Percentiles rank a stretch among this genome's conserved stretches.
Conservation (phyloP, 2,329 filamentous ascomycete species). For the Lachnellula suecica region DNA sequence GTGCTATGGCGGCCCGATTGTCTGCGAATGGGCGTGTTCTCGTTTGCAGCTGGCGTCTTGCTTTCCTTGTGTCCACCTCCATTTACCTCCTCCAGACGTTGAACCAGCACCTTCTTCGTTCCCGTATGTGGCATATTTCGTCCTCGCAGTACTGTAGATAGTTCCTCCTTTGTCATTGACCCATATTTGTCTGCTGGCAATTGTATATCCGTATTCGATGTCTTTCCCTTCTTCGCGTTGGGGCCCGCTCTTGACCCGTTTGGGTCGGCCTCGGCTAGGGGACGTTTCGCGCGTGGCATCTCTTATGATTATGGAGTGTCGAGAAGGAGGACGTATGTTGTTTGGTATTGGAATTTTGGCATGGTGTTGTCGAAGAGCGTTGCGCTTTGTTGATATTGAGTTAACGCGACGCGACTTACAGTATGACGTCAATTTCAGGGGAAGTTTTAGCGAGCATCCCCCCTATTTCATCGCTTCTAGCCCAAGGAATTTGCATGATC, state of each 20-base stretch:
- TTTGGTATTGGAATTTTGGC: too few species aligned
- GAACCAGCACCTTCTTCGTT: neutral
- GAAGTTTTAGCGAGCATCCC: too few species aligned
- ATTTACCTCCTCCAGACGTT: neutral
- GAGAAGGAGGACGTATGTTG: too few species aligned
- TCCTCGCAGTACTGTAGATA: neutral
- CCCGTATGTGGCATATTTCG: neutral
- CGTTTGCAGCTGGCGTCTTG: too few species aligned
- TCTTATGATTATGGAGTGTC: too few species aligned
- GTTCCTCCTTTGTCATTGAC: neutral
- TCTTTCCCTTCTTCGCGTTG: constrained; percentile 4
- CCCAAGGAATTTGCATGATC: too few species aligned
- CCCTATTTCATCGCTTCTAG: too few species aligned
- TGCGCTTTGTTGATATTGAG: too few species aligned
- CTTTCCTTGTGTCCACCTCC: neutral
- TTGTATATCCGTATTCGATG: neutral
- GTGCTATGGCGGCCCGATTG: too few species aligned
- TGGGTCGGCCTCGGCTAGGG: constrained; percentile 11
- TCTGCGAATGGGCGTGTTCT: neutral
- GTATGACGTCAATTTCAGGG: too few species aligned
- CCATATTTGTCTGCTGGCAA: neutral
- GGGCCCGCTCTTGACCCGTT: constrained; percentile 4
- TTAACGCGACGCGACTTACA: too few species aligned
- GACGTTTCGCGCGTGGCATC: constrained; percentile 18
- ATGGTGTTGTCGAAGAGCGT: too few species aligned